Evolutionary conservation across 495 filamentous ascomycete genomes (phyloP), one percentile per base, ranked within the genome.

Genomic region (Aspergillus bertholletiae): DNA sequence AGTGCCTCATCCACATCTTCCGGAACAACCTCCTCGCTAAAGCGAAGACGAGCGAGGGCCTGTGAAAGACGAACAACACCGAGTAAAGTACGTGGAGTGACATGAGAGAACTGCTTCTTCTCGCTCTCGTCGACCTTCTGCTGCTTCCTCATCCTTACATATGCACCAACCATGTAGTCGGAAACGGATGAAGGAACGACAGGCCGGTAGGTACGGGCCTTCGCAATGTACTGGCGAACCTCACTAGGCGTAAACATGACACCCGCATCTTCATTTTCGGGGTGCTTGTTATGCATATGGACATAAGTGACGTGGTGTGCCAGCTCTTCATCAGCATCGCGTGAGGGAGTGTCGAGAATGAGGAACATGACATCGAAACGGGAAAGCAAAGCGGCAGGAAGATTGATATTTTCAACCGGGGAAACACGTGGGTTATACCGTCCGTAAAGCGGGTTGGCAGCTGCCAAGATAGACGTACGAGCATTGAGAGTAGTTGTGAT

Each of bases 291-390:
- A 74, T 97, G 85, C 89, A 97, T 97, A 73, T 98, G 94, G 22
- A 98, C 94, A 70, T 92, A 89, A 30, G 95, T 89, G 58, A 98
- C 94, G 77, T 98, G 94, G 63, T 85, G 85, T 34, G 93, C 94
- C n/a, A 98, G 81, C 65, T 96, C 88, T 59, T 95, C 91, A 67
- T 98, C 94, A 3, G 80, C 78, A 24, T 98, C 95, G 30, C 89
- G 84, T 3, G 82, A 86, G 1, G 95, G 95, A 1, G 88, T 94
- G 72, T 98, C 94, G 12, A 98, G 85, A 59, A 98, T 93, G 27
- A 98, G 79, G 79, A 96, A 98, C 60, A 98, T 85, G 57, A 97
- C 79, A 72, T 98, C 94, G 74, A 98, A 98, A 76, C 94, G 89
- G 37, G 92, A 96, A 4, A 98, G 86, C 8, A 98, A 80, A 17